phyloP scores from a whole-genome alignment of 192 early-diverging fungal species.

The Chytriomyces confervae region DNA sequence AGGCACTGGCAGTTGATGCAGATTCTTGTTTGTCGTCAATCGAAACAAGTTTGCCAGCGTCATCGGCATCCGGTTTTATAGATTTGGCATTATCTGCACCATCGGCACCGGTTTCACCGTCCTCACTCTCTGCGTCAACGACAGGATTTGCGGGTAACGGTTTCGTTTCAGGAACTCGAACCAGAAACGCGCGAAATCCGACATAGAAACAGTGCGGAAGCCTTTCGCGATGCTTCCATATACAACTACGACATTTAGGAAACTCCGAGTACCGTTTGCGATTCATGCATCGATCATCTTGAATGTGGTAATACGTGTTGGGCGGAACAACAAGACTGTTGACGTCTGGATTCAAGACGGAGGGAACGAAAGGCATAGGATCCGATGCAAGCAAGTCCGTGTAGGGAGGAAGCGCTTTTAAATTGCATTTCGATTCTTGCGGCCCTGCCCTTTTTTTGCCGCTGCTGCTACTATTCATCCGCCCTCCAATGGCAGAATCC shows the following conservation, averaged over 20 bases:
- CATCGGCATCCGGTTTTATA: neutral
- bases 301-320: constrained; percentile 16
- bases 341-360: neutral
- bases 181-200: constrained; percentile 27
- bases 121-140: neutral
- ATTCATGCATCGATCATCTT: constrained; percentile 33
- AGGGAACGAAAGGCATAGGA: constrained; percentile 16
- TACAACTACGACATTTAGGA: constrained; percentile 24
- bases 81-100: neutral
- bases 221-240: constrained; percentile 33
- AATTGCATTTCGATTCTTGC: neutral
- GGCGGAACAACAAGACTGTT: constrained; percentile 11
- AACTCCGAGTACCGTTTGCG: neutral
- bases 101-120: neutral
- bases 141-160: no score
- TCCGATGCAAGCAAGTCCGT: constrained; percentile 12
- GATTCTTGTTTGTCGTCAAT: neutral
- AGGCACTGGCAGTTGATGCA: neutral
- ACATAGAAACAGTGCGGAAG: constrained; percentile 26
- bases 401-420: constrained; percentile 10
- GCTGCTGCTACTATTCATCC: no score
- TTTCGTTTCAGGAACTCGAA: neutral
- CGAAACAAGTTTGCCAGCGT: neutral
- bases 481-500: no score
- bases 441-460: no score